phyloP scores from a whole-genome alignment of 2,329 filamentous ascomycete species.

The Ceratocystis ficicola region DNA sequence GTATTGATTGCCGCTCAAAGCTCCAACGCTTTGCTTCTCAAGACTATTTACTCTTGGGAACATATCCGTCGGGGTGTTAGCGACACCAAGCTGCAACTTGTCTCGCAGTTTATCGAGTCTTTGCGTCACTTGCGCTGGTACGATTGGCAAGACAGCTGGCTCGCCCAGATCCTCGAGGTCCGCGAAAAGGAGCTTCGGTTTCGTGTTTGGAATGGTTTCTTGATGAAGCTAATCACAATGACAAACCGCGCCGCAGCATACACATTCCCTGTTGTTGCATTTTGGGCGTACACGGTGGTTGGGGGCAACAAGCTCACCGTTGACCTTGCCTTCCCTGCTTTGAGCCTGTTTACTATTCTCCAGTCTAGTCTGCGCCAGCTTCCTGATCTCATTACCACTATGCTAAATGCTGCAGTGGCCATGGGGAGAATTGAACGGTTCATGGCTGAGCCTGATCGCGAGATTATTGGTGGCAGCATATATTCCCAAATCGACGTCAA shows the following conservation, averaged over 20 bases:
- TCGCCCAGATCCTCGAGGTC: conserved; percentile 54
- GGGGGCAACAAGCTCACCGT: conserved; percentile 57
- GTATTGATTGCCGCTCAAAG: conserved; percentile 42
- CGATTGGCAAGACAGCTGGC: conserved; percentile 68
- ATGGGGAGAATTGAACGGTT: conserved; percentile 72
- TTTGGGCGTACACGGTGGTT: conserved; percentile 67
- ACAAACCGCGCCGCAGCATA: conserved; percentile 60
- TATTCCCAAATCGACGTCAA: conserved; percentile 28
- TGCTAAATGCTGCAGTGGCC: conserved; percentile 74
- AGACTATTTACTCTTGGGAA: conserved; percentile 41
- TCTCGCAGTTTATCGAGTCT: conserved; percentile 75
- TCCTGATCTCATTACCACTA: conserved; percentile 59
- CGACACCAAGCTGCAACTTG: conserved; percentile 65
- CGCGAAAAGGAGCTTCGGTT: conserved; percentile 55
- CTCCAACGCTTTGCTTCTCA: conserved; percentile 55
- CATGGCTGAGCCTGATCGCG: conserved; percentile 74
- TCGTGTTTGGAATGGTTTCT: conserved; percentile 51
- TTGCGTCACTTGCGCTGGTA: conserved; percentile 73
- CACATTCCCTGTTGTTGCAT: conserved; percentile 66
- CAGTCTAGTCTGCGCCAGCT: conserved; percentile 62
- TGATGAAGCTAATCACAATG: conserved; percentile 51
- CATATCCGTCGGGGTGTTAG: conserved; percentile 58
- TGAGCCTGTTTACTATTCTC: conserved; percentile 67
- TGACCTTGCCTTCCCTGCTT: conserved; percentile 74
- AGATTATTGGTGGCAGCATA: conserved; percentile 28